A percentile compares a stretch with the other conserved stretches of the same genome.
Conservation (phyloP, 208 protist species). For the Crithidia mellificae region DNA sequence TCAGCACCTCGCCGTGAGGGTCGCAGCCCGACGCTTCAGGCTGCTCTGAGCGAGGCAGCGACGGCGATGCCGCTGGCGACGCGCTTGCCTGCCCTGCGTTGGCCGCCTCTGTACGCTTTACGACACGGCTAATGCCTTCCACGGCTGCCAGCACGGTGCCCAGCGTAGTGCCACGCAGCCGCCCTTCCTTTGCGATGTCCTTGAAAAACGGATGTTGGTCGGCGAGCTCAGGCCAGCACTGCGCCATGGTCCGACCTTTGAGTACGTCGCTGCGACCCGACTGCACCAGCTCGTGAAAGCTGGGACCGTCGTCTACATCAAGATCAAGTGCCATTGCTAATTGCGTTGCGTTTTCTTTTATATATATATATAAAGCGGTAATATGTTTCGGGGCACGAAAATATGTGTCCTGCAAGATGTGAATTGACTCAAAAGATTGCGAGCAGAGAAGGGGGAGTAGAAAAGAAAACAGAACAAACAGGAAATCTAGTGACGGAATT, state of each 20-base stretch:
- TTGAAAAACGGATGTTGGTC: constrained; percentile 61
- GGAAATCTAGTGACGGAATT: too few relatives aligned
- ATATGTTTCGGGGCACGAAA: too few relatives aligned
- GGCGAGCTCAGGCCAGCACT: constrained; percentile 45
- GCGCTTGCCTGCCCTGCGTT: too few relatives aligned
- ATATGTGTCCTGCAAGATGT: too few relatives aligned
- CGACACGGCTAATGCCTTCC: constrained; percentile 38
- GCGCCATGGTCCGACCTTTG: constrained; percentile 29
- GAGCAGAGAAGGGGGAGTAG: too few relatives aligned
- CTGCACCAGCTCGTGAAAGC: constrained; percentile 30
- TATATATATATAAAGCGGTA: too few relatives aligned
- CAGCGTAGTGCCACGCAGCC: constrained; percentile 37
- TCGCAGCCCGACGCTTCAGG: not conserved
- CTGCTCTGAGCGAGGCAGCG: not conserved
- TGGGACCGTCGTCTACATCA: constrained; percentile 31
- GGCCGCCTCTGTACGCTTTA: constrained; percentile 13
- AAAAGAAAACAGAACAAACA: too few relatives aligned
- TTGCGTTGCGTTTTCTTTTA: too few relatives aligned
- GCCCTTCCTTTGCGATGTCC: constrained; percentile 60
- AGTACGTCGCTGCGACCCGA: constrained; percentile 26
- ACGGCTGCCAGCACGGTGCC: constrained; percentile 45
- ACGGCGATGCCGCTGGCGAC: not conserved
- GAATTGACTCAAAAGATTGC: too few relatives aligned
- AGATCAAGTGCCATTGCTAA: constrained; percentile 41
- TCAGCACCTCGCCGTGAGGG: constrained; percentile 8